Base-by-base conservation (phyloP, 805 yeast genomes). In the Metschnikowia gelsemii region DNA sequence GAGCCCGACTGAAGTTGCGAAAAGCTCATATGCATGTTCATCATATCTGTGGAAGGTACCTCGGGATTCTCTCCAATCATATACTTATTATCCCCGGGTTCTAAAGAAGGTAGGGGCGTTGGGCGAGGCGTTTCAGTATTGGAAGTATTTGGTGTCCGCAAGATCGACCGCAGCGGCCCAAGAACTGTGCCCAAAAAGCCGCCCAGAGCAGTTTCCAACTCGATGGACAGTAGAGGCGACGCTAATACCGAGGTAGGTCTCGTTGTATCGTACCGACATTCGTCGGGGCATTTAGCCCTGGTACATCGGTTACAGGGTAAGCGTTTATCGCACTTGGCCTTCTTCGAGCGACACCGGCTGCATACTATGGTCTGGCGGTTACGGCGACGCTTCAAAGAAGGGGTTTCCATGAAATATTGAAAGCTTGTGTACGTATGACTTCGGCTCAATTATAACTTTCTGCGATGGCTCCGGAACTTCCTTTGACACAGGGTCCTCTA, bases 1-100 rank as follows among this genome's bases (percentile, higher is more conserved):
- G 40, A 9, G 8, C 16, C 9, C 4, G 6, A 24, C 12, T 23
- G 27, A 3, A 40, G 18, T 12, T 23, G 25, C 7, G 40, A 19
- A 8, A 49, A 32, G 30, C 42, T 39, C 53, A 51, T 51, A 35
- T 51, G 51, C 20, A 51, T 24, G 26, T 51, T 51, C 35, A 51
- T 35, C 33, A 19, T 24, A 38, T 51, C 49, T 4, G 45, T 11
- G 4, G 50, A 40, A 9, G 42, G 39, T 13, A 49, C 50, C 26
- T 43, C 36, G 2, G 52, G 55, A 31, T 47, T 42, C 20, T 42
- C 40, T 17, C 53, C 55, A 11, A 47, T 26, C 38, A 50, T 20
- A 1, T 29, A 28, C 39, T 8, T 24, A 13, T 33, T 38, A 11
- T 16, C 11, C n/a, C 18, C 24, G 19, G 22, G 11, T 13, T 16